These are phyloP conservation scores for Hanseniaspora singularis DNA, from an alignment of 805 yeast genomes.

Conservation along the genomic window DNA sequence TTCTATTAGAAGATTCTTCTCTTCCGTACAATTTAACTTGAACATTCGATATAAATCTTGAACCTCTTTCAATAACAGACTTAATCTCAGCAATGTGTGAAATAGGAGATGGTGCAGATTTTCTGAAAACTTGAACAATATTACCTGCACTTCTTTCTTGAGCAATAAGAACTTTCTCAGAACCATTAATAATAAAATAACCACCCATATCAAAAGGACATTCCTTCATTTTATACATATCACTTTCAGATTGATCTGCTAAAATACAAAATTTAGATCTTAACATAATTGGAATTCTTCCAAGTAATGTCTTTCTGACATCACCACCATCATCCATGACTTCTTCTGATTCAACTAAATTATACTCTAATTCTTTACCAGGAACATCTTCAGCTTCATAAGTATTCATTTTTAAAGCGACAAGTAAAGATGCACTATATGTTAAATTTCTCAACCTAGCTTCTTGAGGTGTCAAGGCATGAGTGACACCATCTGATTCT, in stretches of 20 bases:
- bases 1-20: constrained; percentile 61
- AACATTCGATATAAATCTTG: constrained; percentile 83
- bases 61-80: constrained; percentile 94
- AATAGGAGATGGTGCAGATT: constrained; percentile 93
- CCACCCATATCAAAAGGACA: constrained; percentile 99
- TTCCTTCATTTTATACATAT: constrained; percentile 88
- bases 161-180: constrained; percentile 95
- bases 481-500: constrained; percentile 99
- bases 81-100: constrained; percentile 94
- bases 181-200: constrained; percentile 93
- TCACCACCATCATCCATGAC: constrained; percentile 50
- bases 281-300: constrained; percentile 96
- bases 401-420: constrained; percentile 86
- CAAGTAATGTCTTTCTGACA: constrained; percentile 79
- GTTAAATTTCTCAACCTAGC: constrained; percentile 93
- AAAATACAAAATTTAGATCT: constrained; percentile 92
- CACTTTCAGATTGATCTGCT: constrained; percentile 80
- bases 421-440: constrained; percentile 89
- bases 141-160: constrained; percentile 98
- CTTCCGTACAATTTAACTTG: constrained; percentile 86
- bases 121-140: constrained; percentile 95
- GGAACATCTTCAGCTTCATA: constrained; percentile 70
- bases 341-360: constrained; percentile 33
- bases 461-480: constrained; percentile 95
- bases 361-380: constrained; percentile 49